These are phyloP conservation scores for Trichoderma parareesei DNA, from an alignment of 495 filamentous ascomycete species.

Conservation along the genomic window DNA sequence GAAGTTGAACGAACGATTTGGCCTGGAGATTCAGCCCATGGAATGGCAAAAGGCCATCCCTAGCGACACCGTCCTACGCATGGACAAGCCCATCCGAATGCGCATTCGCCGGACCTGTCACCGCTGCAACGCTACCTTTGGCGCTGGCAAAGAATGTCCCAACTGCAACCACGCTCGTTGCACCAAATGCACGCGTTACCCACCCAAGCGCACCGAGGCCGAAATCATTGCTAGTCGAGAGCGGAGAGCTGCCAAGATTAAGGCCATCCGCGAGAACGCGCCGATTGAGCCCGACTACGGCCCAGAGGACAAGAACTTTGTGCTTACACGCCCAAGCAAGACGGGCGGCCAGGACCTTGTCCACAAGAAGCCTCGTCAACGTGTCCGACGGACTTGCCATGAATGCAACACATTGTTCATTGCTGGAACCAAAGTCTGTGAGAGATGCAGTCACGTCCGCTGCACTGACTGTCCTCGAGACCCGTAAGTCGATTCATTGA, in stretches of 20 bases:
- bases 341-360: slow-evolving; percentile 57
- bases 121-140: slow-evolving; percentile 65
- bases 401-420: slow-evolving; percentile 60
- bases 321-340: slow-evolving; percentile 50
- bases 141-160: slow-evolving; percentile 58
- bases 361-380: slow-evolving; percentile 52
- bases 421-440: slow-evolving; percentile 43
- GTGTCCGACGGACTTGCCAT: slow-evolving; percentile 69
- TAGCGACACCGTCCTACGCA: slow-evolving; percentile 52
- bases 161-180: slow-evolving; percentile 70
- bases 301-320: slow-evolving; percentile 20
- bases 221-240: slow-evolving; percentile 30
- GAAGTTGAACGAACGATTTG: slow-evolving; percentile 66
- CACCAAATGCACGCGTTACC: slow-evolving; percentile 67
- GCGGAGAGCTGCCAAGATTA: slow-evolving; percentile 23
- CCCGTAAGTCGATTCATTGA: slow-evolving; percentile 50
- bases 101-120: slow-evolving; percentile 79
- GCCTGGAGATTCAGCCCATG: slow-evolving; percentile 57
- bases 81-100: slow-evolving; percentile 88
- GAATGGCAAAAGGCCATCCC: slow-evolving; percentile 54
- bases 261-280: slow-evolving; percentile 32
- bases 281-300: slow-evolving; percentile 29
- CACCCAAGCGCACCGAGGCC: slow-evolving; percentile 36
- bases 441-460: slow-evolving; percentile 61
- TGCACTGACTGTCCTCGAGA: slow-evolving; percentile 78